Percentiles rank a stretch among this genome's conserved stretches.
Conservation (phyloP, 352 stramenopile genomes). For the Phytophthora capsici region DNA sequence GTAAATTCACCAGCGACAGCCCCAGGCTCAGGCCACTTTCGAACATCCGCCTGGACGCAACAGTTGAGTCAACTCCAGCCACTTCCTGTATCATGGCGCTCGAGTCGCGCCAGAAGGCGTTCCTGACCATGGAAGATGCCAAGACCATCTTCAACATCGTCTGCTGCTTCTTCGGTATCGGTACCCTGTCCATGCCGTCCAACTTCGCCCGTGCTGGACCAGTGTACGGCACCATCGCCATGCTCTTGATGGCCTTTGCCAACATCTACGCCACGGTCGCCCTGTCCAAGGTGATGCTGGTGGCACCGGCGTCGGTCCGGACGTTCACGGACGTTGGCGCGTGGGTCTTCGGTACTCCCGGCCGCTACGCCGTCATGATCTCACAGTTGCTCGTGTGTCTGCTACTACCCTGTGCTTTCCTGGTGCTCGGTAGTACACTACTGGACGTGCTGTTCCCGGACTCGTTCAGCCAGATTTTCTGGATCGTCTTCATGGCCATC, state of each 20-base stretch:
- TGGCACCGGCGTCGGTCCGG: conserved; percentile 43
- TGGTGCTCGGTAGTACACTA: conserved; percentile 59
- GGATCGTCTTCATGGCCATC: conserved; percentile 47
- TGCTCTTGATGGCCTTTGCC: conserved; percentile 68
- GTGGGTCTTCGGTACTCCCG: conserved; percentile 44
- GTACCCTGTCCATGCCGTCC: conserved; percentile 67
- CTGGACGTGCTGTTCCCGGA: conserved; percentile 58
- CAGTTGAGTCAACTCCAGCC: neutral
- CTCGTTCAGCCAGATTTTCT: conserved; percentile 51
- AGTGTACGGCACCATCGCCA: conserved; percentile 47
- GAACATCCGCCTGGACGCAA: conserved; percentile 15
- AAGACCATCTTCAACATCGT: conserved; percentile 68
- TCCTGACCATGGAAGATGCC: conserved; percentile 62
- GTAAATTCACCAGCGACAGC: conserved; percentile 30
- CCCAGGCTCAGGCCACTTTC: conserved; percentile 31
- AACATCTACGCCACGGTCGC: conserved; percentile 69
- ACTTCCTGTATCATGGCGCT: conserved; percentile 17
- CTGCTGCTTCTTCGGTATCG: conserved; percentile 71
- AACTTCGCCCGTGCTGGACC: conserved; percentile 67
- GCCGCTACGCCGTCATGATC: conserved; percentile 48
- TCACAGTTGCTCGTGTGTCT: conserved; percentile 57
- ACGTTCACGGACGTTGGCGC: conserved; percentile 56
- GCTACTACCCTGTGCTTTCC: conserved; percentile 53
- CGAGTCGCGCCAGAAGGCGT: conserved; percentile 14
- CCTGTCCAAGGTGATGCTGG: conserved; percentile 47